Percentiles rank a stretch among this genome's conserved stretches.
These are phyloP conservation scores for Nakazawaea sp. DNA, from an alignment of 805 yeast genomes.

Conservation along the genomic window DNA sequence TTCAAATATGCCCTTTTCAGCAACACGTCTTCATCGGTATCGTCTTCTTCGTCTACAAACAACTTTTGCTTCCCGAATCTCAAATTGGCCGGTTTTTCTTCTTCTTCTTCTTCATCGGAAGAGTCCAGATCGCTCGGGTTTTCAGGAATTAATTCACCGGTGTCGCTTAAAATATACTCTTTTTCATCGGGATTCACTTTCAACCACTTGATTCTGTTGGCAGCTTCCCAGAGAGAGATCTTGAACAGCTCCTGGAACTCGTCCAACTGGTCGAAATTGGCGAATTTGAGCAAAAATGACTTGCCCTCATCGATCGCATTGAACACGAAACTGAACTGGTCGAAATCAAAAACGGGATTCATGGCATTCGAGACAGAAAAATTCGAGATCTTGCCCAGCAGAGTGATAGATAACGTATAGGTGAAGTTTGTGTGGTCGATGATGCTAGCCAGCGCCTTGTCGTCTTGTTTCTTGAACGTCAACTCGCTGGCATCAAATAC, in stretches of 20 bases:
- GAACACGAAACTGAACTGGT: slow-evolving; percentile 55
- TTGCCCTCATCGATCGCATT: slow-evolving; percentile 38
- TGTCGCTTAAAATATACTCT: slow-evolving; percentile 51
- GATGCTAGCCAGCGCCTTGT: slow-evolving; percentile 28
- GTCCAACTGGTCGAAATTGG: slow-evolving; percentile 28
- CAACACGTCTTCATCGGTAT: slow-evolving; percentile 18
- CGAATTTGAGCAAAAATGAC: slow-evolving; percentile 62
- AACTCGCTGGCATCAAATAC: slow-evolving; percentile 48
- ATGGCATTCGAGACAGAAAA: slow-evolving; percentile 39
- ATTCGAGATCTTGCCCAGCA: slow-evolving; percentile 14
- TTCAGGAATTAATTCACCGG: slow-evolving; percentile 35
- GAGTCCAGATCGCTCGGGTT: too few relatives aligned
- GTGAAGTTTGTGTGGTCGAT: slow-evolving; percentile 41
- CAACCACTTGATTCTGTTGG: slow-evolving; percentile 44
- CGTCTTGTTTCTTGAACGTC: slow-evolving; percentile 37
- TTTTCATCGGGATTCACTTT: slow-evolving; percentile 35
- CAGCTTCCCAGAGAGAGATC: slow-evolving; percentile 53
- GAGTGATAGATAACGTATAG: slow-evolving; percentile 43
- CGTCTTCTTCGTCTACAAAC: slow-evolving; percentile 28
- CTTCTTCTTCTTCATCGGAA: slow-evolving; percentile 25
- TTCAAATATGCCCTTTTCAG: slow-evolving; percentile 13
- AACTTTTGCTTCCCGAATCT: slow-evolving; percentile 13
- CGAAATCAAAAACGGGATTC: slow-evolving; percentile 62
- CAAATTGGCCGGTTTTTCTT: slow-evolving; percentile 20
- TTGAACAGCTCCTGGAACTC: slow-evolving; percentile 48